Conservation (phyloP, 2,329 filamentous ascomycete species). For the Endothia cerciana region DNA sequence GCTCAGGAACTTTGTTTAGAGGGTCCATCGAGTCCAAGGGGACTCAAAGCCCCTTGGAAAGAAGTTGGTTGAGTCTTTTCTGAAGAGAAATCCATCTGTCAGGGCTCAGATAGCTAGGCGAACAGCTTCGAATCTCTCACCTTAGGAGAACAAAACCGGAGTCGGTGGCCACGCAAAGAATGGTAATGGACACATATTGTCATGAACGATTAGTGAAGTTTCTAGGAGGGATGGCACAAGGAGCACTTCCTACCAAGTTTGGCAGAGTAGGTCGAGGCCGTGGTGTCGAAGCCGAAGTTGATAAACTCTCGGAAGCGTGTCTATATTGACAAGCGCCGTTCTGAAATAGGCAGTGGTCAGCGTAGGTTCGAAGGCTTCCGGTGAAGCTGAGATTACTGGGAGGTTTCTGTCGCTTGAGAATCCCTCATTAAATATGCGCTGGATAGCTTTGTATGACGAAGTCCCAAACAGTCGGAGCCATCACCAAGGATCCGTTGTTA, state of each 20-base stretch:
- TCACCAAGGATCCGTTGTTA: conserved; percentile 4
- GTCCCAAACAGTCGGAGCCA: conserved; percentile 4
- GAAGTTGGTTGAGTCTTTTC: no score
- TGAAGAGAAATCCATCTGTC: no score
- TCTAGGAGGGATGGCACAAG: background rate
- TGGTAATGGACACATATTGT: conserved; percentile 5
- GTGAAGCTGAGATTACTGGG: background rate
- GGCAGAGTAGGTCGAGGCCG: conserved; percentile 35
- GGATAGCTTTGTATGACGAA: conserved; percentile 11
- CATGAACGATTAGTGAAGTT: background rate
- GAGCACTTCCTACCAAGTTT: conserved; percentile 12
- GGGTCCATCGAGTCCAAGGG: no score
- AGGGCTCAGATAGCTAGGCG: no score
- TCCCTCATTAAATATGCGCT: conserved; percentile 12
- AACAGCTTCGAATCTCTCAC: no score
- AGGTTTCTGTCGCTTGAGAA: background rate
- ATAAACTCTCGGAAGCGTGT: conserved; percentile 37
- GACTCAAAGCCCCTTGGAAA: no score
- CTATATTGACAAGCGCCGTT: conserved; percentile 39
- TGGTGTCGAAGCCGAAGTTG: conserved; percentile 36
- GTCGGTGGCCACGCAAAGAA: conserved; percentile 30
- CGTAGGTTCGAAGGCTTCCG: background rate
- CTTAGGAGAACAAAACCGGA: no score
- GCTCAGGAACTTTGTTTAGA: no score
- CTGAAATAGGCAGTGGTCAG: background rate